Evolutionary conservation across 805 yeast genomes (phyloP).

Genomic region (Teunomyces barrocoloradensis): DNA sequence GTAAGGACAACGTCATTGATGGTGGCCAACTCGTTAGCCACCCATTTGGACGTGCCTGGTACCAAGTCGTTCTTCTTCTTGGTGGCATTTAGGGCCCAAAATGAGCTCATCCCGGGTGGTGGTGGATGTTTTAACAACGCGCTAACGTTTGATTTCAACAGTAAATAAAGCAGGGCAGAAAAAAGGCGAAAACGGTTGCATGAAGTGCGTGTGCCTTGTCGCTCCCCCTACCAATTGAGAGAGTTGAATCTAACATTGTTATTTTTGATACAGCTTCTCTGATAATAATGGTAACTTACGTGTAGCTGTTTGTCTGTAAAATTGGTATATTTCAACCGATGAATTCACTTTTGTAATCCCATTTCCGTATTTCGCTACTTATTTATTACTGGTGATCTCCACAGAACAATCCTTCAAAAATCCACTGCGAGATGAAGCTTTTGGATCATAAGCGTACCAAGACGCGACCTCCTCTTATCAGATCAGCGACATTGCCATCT

Average conservation of each 20-base stretch:
- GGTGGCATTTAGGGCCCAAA: constrained; percentile 37
- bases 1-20: constrained; percentile 36
- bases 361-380: background rate
- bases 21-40: constrained; percentile 42
- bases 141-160: background rate
- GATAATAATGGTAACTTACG: no score
- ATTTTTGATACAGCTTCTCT: no score
- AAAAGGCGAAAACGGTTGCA: background rate
- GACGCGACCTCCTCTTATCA: background rate
- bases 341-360: no score
- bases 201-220: background rate
- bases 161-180: background rate
- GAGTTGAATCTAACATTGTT: no score
- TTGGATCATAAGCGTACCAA: background rate
- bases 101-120: constrained; percentile 9
- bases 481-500: background rate
- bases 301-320: no score
- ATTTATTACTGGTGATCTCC: background rate
- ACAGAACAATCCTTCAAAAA: background rate
- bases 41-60: constrained; percentile 56
- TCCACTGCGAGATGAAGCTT: background rate
- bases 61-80: constrained; percentile 26
- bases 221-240: background rate
- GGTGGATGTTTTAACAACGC: background rate
- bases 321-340: no score